Evolutionary conservation across 1,284 basidiomycete genomes (phyloP), one percentile per base, ranked within the genome.

Genomic region (Cystodermella granulosa): DNA sequence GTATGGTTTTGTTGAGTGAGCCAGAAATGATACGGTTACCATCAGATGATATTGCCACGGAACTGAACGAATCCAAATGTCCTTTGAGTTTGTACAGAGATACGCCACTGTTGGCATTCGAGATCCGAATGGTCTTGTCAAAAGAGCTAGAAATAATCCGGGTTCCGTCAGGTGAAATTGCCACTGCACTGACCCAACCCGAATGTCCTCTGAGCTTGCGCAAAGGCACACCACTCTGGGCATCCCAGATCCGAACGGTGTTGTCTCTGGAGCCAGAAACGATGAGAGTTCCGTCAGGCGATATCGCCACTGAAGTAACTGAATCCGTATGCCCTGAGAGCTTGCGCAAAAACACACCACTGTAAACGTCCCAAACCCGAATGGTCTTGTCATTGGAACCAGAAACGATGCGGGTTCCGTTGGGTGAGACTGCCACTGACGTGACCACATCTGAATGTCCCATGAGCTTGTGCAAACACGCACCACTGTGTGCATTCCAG

Each of bases 1-100:
- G 43, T 17, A 51, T 28, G 3, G 34, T 20, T 5, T 20, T 28
- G 36, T 49, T 43, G 4, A 22, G 17, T 20, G 49, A 48, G 20
- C 17, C 28, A 39, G 24, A 23, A 21, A 21, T 38, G 17, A 46
- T 31, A 6, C 26, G n/a, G 15, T 37, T 24, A n/a, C 44, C 44
- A 34, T 49, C 37, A 18, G 43, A 21, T 5, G 44, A 43, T 26
- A 42, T 42, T 16, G 38, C 26, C 14, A 46, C 23, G 24, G 20
- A 45, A 24, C 34, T 23, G 22, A 50, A 26, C 11, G 28, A 48
- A 16, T 24, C 42, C 5, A 14, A 34, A 34, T 48, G 47, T 3
- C 42, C 36, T 17, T 49, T 14, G 7, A 37, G 17, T 18, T 37
- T 14, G 8, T 18, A 14, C 7, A 37, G 8, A 14, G 8, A 8